Evolutionary conservation across 2,329 filamentous ascomycete genomes (phyloP).

Genomic region (Fusarium robinianum): DNA sequence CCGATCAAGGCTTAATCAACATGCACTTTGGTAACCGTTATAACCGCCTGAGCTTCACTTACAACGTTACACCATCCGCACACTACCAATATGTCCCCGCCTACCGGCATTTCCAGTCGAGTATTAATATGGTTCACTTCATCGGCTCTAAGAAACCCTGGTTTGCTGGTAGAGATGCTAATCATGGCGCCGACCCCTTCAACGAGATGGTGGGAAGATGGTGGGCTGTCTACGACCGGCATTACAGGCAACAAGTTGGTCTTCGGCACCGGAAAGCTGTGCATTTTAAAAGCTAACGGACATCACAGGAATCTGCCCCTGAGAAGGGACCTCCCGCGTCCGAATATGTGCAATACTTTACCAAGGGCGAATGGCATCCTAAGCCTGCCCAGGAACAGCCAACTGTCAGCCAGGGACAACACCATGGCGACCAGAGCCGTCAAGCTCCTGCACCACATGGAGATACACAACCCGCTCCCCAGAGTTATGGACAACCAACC

Average conservation of each 20-base stretch:
- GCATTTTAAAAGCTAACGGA: conserved; percentile 8
- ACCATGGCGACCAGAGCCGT: conserved; percentile 31
- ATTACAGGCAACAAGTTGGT: conserved; percentile 67
- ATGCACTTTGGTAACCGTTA: conserved; percentile 86
- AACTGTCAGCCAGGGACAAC: conserved; percentile 32
- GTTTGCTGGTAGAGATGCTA: conserved; percentile 64
- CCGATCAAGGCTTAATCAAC: conserved; percentile 93
- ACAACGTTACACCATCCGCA: conserved; percentile 95
- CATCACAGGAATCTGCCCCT: conserved; percentile 24
- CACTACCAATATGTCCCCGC: conserved; percentile 98
- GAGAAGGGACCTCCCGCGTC: conserved; percentile 26
- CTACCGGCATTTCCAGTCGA: conserved; percentile 88
- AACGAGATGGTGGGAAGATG: conserved; percentile 84
- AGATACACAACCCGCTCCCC: conserved; percentile 27
- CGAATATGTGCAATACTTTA: conserved; percentile 56
- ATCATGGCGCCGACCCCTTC: conserved; percentile 66
- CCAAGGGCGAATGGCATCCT: conserved; percentile 56
- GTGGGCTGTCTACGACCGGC: conserved; percentile 93
- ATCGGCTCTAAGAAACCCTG: conserved; percentile 93
- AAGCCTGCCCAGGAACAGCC: conserved; percentile 23
- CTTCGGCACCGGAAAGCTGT: neutral
- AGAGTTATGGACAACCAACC: conserved; percentile 17
- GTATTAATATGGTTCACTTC: conserved; percentile 90
- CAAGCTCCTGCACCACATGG: conserved; percentile 19
- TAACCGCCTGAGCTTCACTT: conserved; percentile 89